phyloP scores from a whole-genome alignment of 495 filamentous ascomycete species.

The Penicillium alfredii region DNA sequence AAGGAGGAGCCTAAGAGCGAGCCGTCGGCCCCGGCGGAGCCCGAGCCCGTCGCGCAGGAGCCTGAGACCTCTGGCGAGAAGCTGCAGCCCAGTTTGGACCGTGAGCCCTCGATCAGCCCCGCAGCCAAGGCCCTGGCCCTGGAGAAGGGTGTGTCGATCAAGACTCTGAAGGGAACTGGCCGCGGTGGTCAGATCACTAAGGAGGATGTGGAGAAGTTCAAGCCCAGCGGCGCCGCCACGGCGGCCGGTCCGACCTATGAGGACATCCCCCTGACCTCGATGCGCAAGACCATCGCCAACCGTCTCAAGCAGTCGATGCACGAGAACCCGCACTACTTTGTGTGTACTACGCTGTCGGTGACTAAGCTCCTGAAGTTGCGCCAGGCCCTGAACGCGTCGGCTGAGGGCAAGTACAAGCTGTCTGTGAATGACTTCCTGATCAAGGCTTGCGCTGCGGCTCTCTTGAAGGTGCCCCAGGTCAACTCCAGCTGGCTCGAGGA shows the following conservation, averaged over 20 bases:
- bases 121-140: slow-evolving; percentile 75
- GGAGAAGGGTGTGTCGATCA: slow-evolving; percentile 77
- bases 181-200: slow-evolving; percentile 83
- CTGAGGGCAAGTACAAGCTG: slow-evolving; percentile 94
- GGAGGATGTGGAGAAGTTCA: slow-evolving; percentile 84
- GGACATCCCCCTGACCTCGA: slow-evolving; percentile 78
- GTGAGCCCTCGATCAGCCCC: slow-evolving; percentile 64
- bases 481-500: slow-evolving; percentile 89
- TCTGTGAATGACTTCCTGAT: slow-evolving; percentile 99
- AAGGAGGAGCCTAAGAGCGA: slow-evolving; percentile 59
- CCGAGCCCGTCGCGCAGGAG: slow-evolving; percentile 57
- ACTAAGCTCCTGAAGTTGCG: slow-evolving; percentile 93
- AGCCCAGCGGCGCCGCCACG: slow-evolving; percentile 45
- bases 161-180: slow-evolving; percentile 80
- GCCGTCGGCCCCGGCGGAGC: slow-evolving; percentile 53
- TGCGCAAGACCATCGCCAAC: slow-evolving; percentile 96
- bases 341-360: slow-evolving; percentile 80
- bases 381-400: slow-evolving; percentile 80
- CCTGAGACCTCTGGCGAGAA: slow-evolving; percentile 67
- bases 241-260: slow-evolving; percentile 64
- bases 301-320: slow-evolving; percentile 83
- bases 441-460: slow-evolving; percentile 87
- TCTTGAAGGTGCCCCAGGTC: slow-evolving; percentile 87
- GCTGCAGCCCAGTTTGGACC: slow-evolving; percentile 77
- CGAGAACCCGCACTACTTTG: slow-evolving; percentile 98